A percentile compares a stretch with the other conserved stretches of the same genome.
These are phyloP conservation scores for Saturnispora serradocipensis DNA, from an alignment of 805 yeast genomes.

Conservation along the genomic window DNA sequence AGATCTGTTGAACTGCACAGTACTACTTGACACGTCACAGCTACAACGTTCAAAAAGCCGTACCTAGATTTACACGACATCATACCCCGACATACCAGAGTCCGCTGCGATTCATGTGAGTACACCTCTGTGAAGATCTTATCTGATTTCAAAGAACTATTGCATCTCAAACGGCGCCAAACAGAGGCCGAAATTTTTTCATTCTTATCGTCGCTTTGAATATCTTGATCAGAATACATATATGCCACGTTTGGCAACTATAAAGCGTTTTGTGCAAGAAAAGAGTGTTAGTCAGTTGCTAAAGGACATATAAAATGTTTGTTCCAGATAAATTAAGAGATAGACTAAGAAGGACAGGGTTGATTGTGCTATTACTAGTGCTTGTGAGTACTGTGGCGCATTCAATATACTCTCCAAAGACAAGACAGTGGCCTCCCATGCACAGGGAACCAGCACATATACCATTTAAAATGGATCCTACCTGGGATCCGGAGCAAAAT, in stretches of 20 bases:
- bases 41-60: neutral
- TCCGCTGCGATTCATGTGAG: neutral
- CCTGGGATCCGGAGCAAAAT: slow-evolving; percentile 33
- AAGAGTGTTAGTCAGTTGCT: neutral
- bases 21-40: neutral
- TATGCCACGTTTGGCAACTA: neutral
- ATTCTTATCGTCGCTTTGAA: neutral
- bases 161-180: neutral
- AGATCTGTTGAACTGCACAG: neutral
- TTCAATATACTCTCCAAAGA: neutral
- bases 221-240: neutral
- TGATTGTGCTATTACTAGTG: neutral
- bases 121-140: neutral
- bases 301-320: slow-evolving; percentile 3
- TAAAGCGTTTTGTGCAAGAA: neutral
- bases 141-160: neutral
- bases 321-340: slow-evolving; percentile 1
- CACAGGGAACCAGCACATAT: slow-evolving; percentile 23
- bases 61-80: neutral
- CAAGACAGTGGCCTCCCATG: slow-evolving; percentile 2
- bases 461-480: slow-evolving; percentile 29
- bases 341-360: neutral
- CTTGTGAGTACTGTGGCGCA: neutral
- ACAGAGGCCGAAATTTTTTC: neutral
- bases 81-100: neutral